Evolutionary conservation across 768 basidiomycete species (phyloP).

Genomic region (Leccinellum albellum): DNA sequence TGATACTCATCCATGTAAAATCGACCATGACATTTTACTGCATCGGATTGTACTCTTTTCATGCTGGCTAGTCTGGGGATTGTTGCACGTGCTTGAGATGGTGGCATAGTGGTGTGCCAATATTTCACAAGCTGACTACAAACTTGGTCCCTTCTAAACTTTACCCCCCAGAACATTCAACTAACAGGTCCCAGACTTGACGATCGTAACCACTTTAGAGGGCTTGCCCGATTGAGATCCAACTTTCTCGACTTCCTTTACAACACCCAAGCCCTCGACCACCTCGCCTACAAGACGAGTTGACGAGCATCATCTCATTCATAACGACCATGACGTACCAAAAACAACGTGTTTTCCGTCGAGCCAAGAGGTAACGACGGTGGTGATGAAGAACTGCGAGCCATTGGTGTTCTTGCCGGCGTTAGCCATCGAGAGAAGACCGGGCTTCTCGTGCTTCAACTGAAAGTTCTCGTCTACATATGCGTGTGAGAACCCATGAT

Average conservation of each 20-base stretch:
- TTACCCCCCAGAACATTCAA: background rate
- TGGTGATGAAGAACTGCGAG: constrained; percentile 89
- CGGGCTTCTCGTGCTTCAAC: constrained; percentile 67
- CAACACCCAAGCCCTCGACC: no score
- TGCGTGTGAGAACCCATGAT: constrained; percentile 16
- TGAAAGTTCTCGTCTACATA: constrained; percentile 78
- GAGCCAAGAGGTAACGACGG: constrained; percentile 72
- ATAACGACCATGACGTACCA: constrained; percentile 43
- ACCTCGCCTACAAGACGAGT: constrained; percentile 7
- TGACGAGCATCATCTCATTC: background rate
- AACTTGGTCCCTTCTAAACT: background rate
- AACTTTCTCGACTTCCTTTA: no score
- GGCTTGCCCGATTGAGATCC: background rate
- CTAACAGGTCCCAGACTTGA: background rate
- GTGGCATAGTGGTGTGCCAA: background rate
- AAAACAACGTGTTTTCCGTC: constrained; percentile 87
- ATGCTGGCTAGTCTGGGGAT: background rate
- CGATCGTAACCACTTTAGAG: background rate
- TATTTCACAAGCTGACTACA: background rate
- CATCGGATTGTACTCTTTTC: background rate
- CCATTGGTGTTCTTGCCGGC: constrained; percentile 81
- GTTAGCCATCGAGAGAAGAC: constrained; percentile 76
- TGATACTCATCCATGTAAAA: background rate
- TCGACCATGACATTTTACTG: background rate
- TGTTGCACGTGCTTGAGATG: background rate